These are phyloP conservation scores for Hermanozyma aechmeae DNA, from an alignment of 805 yeast species.

Conservation along the genomic window DNA sequence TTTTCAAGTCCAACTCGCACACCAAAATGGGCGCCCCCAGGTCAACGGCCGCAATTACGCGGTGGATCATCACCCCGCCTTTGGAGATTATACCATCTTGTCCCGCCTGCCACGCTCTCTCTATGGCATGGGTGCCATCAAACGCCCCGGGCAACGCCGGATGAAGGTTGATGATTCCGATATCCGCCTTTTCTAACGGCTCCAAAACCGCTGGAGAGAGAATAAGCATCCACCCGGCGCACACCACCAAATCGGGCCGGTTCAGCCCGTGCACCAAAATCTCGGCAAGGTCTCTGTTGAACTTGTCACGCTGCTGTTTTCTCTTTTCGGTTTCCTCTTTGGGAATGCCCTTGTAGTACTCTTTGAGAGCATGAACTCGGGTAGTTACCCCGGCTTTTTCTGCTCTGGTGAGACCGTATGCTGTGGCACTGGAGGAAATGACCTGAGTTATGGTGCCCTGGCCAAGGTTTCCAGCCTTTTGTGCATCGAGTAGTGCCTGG, in stretches of 20 bases:
- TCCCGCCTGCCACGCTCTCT: conserved; percentile 92
- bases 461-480: conserved; percentile 26
- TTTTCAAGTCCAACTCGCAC: conserved; percentile 59
- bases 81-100: conserved; percentile 66
- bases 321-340: conserved; percentile 58
- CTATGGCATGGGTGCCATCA: conserved; percentile 96
- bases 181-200: conserved; percentile 48
- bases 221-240: conserved; percentile 98
- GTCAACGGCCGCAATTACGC: conserved; percentile 94
- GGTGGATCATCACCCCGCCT: conserved; percentile 95
- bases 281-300: conserved; percentile 72
- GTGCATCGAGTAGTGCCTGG: conserved; percentile 86
- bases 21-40: conserved; percentile 85
- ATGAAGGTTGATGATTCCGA: conserved; percentile 86
- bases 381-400: conserved; percentile 60
- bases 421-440: conserved; percentile 76
- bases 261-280: conserved; percentile 44
- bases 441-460: conserved; percentile 62
- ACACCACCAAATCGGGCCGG: conserved; percentile 79
- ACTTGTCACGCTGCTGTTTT: conserved; percentile 50
- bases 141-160: conserved; percentile 97
- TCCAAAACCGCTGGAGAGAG: conserved; percentile 67
- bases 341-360: conserved; percentile 66
- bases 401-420: conserved; percentile 84
- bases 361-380: conserved; percentile 57